Conservation (phyloP, 2,329 filamentous ascomycete species). For the Phyllosticta ampelicida region DNA sequence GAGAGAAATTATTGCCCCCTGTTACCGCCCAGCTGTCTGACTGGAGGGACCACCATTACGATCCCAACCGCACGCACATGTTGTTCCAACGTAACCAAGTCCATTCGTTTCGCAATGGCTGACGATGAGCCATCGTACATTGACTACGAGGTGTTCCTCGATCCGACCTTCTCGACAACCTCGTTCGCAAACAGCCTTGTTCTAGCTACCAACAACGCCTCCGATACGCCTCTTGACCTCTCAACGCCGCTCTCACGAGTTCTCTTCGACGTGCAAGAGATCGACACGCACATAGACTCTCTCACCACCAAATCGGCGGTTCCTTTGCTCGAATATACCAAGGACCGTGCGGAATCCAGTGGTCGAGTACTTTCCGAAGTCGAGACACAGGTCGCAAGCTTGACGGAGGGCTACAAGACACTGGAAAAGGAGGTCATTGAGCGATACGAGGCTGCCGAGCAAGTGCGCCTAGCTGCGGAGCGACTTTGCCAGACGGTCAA, state of each 20-base stretch:
- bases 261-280: constrained; percentile 91
- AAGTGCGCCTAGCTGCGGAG: constrained; percentile 66
- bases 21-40: not conserved
- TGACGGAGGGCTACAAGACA: constrained; percentile 77
- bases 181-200: constrained; percentile 84
- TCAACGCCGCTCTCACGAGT: constrained; percentile 88
- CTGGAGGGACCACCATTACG: not conserved
- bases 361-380: constrained; percentile 63
- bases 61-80: not conserved
- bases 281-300: constrained; percentile 88
- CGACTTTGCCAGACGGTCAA: constrained; percentile 71
- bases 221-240: constrained; percentile 81
- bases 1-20: not conserved
- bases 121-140: constrained; percentile 62
- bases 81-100: not conserved
- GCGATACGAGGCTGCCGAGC: constrained; percentile 75
- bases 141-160: constrained; percentile 86
- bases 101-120: not conserved
- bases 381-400: constrained; percentile 64
- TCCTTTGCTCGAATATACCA: constrained; percentile 69
- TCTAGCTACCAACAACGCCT: constrained; percentile 80
- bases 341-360: constrained; percentile 61
- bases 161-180: constrained; percentile 68
- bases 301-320: constrained; percentile 77
- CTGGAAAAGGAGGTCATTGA: constrained; percentile 77